Evolutionary conservation across 371 early-diverging fungal species (phyloP).

Genomic region (Mortierella sp.): DNA sequence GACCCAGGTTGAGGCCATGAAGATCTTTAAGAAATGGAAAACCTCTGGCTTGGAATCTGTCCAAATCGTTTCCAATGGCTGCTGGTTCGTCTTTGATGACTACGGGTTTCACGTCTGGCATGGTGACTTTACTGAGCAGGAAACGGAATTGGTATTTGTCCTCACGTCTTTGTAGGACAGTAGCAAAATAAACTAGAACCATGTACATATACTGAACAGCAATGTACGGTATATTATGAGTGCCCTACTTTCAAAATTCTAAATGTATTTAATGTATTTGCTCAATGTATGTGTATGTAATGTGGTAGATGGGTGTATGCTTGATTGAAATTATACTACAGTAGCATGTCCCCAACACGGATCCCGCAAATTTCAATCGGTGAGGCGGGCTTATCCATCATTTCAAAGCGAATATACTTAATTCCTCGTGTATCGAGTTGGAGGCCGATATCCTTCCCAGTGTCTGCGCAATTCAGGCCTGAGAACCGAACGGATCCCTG

Average conservation of each 20-base stretch:
- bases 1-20: conserved; percentile 26
- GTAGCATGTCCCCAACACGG: conserved; percentile 48
- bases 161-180: conserved; percentile 7
- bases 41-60: background rate
- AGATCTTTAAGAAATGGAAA: conserved; percentile 1
- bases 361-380: conserved; percentile 54
- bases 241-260: background rate
- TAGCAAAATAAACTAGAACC: background rate
- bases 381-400: conserved; percentile 17
- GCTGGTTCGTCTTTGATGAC: conserved; percentile 54
- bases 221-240: background rate
- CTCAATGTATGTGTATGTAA: background rate
- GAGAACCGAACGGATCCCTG: conserved; percentile 35
- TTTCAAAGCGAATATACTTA: conserved; percentile 40
- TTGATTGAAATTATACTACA: conserved; percentile 9
- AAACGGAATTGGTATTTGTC: conserved; percentile 22
- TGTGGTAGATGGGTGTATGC: background rate
- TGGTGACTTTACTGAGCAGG: conserved; percentile 47
- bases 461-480: conserved; percentile 31
- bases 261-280: conserved; percentile 5
- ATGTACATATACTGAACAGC: background rate
- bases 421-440: conserved; percentile 43
- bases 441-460: conserved; percentile 25
- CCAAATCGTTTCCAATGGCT: conserved; percentile 48
- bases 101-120: conserved; percentile 52